Conservation (phyloP, 441 rosid species). For the Croton laevigatus region DNA sequence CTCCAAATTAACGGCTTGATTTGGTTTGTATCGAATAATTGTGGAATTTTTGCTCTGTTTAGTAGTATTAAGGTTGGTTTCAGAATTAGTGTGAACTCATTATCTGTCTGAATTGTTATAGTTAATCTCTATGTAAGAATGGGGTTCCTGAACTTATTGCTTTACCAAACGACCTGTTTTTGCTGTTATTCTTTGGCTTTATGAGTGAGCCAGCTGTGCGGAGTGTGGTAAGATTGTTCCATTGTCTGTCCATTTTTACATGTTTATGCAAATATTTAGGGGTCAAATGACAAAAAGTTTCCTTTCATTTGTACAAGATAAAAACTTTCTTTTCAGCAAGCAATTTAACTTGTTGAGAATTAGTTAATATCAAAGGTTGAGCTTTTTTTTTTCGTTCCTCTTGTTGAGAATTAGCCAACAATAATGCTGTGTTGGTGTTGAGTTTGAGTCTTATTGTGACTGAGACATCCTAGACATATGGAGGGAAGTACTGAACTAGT, state of each 20-base stretch:
- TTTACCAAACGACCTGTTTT: not conserved
- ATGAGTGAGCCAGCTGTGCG: not conserved
- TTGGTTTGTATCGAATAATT: not conserved
- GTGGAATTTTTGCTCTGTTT: not conserved
- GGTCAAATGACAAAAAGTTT: not conserved
- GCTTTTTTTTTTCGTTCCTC: not conserved
- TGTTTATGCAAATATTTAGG: not conserved
- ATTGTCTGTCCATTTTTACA: not conserved
- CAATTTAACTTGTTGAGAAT: not conserved
- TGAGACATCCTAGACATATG: not conserved
- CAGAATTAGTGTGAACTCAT: not conserved
- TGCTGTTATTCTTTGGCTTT: not conserved
- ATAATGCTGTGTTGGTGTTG: not conserved
- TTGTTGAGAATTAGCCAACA: not conserved
- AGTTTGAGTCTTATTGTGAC: conserved; percentile 4
- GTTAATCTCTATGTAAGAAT: not conserved
- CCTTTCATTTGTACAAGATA: not conserved
- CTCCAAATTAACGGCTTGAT: not conserved
- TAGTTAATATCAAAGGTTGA: not conserved
- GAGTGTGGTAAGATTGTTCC: not conserved
- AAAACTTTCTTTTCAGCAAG: not conserved
- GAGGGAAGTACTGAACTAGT: not conserved
- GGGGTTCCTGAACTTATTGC: not conserved
- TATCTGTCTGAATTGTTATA: not conserved
- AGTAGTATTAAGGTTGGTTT: not conserved